These are phyloP conservation scores for Rhizophlyctis rosea DNA, from an alignment of 192 early-diverging fungal genomes.

Conservation along the genomic window DNA sequence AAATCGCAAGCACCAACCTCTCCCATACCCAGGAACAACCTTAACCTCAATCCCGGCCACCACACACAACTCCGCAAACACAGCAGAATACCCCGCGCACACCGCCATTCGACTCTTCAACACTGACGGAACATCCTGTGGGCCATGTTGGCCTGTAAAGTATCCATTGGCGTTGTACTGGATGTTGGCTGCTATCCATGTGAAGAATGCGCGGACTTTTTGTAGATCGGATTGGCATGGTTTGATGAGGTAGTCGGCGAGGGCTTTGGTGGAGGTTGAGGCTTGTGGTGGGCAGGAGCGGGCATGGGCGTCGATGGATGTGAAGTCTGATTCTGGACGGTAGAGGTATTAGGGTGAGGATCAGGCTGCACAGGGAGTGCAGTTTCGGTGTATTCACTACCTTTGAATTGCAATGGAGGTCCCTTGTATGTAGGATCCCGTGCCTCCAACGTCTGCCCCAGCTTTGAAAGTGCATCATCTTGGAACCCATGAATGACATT, in stretches of 20 bases:
- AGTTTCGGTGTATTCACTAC: neutral
- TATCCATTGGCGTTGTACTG: neutral
- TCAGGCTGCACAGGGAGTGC: neutral
- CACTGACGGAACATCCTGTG: neutral
- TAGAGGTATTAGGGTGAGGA: neutral
- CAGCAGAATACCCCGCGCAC: neutral
- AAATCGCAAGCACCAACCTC: neutral
- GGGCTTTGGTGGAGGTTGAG: neutral
- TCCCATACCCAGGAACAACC: neutral
- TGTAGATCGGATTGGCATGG: neutral
- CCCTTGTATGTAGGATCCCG: neutral
- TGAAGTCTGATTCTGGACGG: neutral
- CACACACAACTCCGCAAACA: neutral
- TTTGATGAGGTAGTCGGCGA: neutral
- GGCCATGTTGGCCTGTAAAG: neutral
- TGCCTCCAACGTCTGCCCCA: too few species aligned
- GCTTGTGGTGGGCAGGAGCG: neutral
- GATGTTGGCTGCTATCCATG: neutral
- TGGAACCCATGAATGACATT: too few species aligned
- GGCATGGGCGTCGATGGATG: slow-evolving; percentile 1
- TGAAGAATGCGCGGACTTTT: neutral
- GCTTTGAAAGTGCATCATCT: too few species aligned
- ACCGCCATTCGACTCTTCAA: neutral
- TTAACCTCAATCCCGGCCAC: neutral
- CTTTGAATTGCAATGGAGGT: neutral